A percentile compares a stretch with the other conserved stretches of the same genome.
Evolutionary conservation across 1,284 basidiomycete genomes (phyloP).

Genomic region (Pseudozyma sp.): DNA sequence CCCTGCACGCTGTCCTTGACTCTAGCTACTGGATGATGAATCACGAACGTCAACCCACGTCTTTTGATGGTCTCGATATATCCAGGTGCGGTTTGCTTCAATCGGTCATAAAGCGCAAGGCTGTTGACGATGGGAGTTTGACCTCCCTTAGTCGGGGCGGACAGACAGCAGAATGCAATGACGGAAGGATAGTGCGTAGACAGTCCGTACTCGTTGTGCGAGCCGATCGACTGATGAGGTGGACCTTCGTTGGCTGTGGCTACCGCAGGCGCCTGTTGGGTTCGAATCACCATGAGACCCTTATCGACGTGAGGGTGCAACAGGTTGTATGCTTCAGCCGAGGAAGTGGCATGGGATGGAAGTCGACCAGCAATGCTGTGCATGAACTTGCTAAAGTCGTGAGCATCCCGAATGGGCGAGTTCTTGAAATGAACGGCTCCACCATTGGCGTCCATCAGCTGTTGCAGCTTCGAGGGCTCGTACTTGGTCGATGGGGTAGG

Average conservation of each 20-base stretch:
- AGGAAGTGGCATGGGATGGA: background rate
- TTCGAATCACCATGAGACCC: slow-evolving; percentile 50
- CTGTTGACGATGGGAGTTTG: slow-evolving; percentile 54
- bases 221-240: slow-evolving; percentile 43
- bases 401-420: slow-evolving; percentile 36
- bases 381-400: slow-evolving; percentile 51
- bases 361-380: slow-evolving; percentile 30
- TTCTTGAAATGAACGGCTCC: slow-evolving; percentile 46
- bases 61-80: slow-evolving; percentile 25
- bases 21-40: slow-evolving; percentile 45
- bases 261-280: slow-evolving; percentile 40
- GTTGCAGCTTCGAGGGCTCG: slow-evolving; percentile 25
- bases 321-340: slow-evolving; percentile 1
- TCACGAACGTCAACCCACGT: slow-evolving; percentile 44
- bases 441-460: slow-evolving; percentile 32
- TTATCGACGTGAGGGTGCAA: slow-evolving; percentile 46
- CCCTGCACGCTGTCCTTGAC: slow-evolving; percentile 45
- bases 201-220: slow-evolving; percentile 53
- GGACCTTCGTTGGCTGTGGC: slow-evolving; percentile 55
- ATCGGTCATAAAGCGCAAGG: slow-evolving; percentile 40
- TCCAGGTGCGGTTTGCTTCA: slow-evolving; percentile 25
- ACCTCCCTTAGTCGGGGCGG: slow-evolving; percentile 33
- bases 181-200: slow-evolving; percentile 46
- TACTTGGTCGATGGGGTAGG: slow-evolving; percentile 12
- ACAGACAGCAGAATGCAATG: slow-evolving; percentile 53